Evolutionary conservation across 1,284 basidiomycete genomes (phyloP), one percentile per base, ranked within the genome.

Genomic region (Melampsora larici-populina): DNA sequence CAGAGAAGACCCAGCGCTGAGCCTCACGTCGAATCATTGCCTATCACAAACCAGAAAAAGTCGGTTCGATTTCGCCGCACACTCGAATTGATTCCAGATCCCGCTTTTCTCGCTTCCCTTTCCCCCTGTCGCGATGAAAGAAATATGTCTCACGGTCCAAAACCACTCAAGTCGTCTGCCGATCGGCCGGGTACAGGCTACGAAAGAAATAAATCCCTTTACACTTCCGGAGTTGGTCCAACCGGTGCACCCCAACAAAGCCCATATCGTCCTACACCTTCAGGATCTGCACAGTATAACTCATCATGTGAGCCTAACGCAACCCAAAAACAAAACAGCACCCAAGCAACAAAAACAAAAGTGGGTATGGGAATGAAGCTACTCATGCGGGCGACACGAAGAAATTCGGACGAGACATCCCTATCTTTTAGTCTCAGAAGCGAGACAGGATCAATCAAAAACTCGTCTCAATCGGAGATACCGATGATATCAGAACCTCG

Each of bases 21-120:
- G 55, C 55, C 55, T 58, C n/a, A 26, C 7, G 55, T 29, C n/a
- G 29, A 58, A 21, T 58, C 29, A 58, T 58, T 29, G 55, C n/a
- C 55, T 58, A 15, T 5, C 24, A 58, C 24, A n/a, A 29, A 9
- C 55, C 29, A 9, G 13, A 21, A 13, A 58, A 58, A 58, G 55
- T 29, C 68, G 58, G 68, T 77, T 36, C 67, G 74, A 5, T 77
- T 77, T 33, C 55, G 74, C n/a, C 67, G 68, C 49, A 77, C 66
- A 31, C 43, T 77, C 13, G 74, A 77, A 26, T 29, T 77, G 29
- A 77, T 77, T 21, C 74, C 74, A 40, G 74, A 77, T 60, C 43
- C 55, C 55, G 13, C 43, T 46, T 46, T 46, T 15, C 43, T 46
- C 11, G 43, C 43, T 46, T 46, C 43, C 15, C 43, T 46, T 46